Conservation (phyloP, 208 protist species). For the Trypanosoma scelopori region DNA sequence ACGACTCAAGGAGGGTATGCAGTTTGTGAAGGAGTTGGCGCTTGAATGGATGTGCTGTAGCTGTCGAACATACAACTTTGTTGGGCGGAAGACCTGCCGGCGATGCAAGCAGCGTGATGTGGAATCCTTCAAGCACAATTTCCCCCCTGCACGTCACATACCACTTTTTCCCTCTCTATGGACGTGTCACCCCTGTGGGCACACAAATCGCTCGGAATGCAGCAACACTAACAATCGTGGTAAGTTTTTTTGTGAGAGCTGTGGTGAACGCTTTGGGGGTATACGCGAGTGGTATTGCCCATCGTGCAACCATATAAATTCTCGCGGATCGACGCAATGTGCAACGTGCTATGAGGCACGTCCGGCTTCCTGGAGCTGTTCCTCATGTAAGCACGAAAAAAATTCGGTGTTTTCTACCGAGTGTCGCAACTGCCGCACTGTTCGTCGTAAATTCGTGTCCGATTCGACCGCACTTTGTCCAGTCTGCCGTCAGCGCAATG, state of each 20-base stretch:
- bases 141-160: conserved; percentile 62
- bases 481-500: conserved; percentile 54
- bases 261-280: conserved; percentile 51
- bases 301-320: conserved; percentile 61
- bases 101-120: conserved; percentile 41
- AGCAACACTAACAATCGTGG: conserved; percentile 8
- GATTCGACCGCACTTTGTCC: conserved; percentile 50
- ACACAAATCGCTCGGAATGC: conserved; percentile 19
- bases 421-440: conserved; percentile 44
- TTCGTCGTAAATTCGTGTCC: conserved; percentile 31
- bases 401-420: conserved; percentile 50
- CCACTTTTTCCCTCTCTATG: conserved; percentile 61
- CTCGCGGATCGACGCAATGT: conserved; percentile 57
- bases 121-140: conserved; percentile 40
- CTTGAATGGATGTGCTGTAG: conserved; percentile 67
- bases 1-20: conserved; percentile 3
- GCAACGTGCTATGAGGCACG: conserved; percentile 56
- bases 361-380: conserved; percentile 58
- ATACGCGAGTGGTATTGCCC: conserved; percentile 73
- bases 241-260: conserved; percentile 65
- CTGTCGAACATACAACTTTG: conserved; percentile 60
- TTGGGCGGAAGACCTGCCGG: conserved; percentile 35
- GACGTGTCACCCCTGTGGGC: conserved; percentile 53
- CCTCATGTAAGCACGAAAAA: conserved; percentile 30
- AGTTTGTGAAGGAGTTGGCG: conserved; percentile 6